Evolutionary conservation across 1,284 basidiomycete genomes (phyloP), one percentile per base, ranked within the genome.

Genomic region (Puccinia hordei): DNA sequence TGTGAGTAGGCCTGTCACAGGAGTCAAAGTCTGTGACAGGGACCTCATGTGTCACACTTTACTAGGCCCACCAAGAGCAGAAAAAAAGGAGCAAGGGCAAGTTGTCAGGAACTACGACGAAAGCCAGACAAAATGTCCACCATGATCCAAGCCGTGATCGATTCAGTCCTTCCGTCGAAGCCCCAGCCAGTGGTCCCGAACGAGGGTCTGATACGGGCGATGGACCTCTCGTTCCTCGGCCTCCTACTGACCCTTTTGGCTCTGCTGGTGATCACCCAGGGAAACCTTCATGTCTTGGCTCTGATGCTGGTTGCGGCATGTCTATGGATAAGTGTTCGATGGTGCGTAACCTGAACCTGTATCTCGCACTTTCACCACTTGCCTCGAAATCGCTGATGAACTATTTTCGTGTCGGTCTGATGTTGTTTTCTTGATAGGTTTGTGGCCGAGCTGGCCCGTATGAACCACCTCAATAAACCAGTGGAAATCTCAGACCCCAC

Each of bases 181-280:
- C 41, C 69, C 17, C 78, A 80, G 41, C 71, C 78, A 9, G 71
- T 80, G 2, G 78, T 80, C 12, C 78, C 83, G 15, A 83, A 83
- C 61, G 44, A 68, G 0, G 82, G 83, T 27, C 81, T 84, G 49
- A 61, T 84, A 51, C 63, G 81, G 63, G 83, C 83, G 63, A 87
- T 87, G 86, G 84, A 85, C 80, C 82, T 82, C 51, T 84, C 85
- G 44, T 87, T 87, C 83, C 85, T 85, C 81, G 85, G 83, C 8
- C 84, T 87, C 24, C 85, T 87, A 38, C 61, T 83, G 24, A 85
- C 84, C 19, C 83, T 87, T 19, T 65, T 81, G 57, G 83, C 81
- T 10, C 83, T 87, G 51, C 69, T 85, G 19, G 74, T 85, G 49
- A 80, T 85, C 17, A 85, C 86, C 0, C 78, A 83, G 1, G 85